These are phyloP conservation scores for Trichosporon sp. DNA, from an alignment of 1,284 basidiomycete species.

Conservation along the genomic window DNA sequence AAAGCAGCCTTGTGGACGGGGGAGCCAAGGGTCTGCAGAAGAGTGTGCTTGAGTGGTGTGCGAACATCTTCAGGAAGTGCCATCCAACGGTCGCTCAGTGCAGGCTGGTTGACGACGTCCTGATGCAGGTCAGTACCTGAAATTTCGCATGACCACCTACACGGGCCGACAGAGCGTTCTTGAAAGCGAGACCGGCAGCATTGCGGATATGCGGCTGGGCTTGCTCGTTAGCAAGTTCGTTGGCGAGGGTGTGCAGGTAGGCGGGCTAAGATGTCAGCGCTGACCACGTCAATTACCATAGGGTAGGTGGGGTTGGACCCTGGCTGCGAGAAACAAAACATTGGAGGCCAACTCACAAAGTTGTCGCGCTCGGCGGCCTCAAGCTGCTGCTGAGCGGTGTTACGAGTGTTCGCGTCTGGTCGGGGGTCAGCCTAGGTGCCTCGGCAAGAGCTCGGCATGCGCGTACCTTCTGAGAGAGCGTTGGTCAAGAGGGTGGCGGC, in stretches of 20 bases:
- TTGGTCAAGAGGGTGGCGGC: slow-evolving; percentile 81
- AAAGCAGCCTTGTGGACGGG: slow-evolving; percentile 68
- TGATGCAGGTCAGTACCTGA: slow-evolving; percentile 42
- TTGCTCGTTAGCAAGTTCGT: slow-evolving; percentile 71
- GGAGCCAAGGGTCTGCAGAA: slow-evolving; percentile 77
- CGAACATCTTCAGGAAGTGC: slow-evolving; percentile 64
- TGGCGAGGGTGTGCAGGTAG: slow-evolving; percentile 81
- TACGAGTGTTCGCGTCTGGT: slow-evolving; percentile 75
- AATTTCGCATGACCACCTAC: slow-evolving; percentile 55
- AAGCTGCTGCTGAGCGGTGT: slow-evolving; percentile 80
- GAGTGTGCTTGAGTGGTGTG: slow-evolving; percentile 80
- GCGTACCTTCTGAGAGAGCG: slow-evolving; percentile 79
- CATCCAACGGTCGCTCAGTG: slow-evolving; percentile 77
- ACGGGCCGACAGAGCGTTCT: slow-evolving; percentile 87
- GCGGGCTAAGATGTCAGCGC: slow-evolving; percentile 59
- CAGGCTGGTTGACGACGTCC: slow-evolving; percentile 73
- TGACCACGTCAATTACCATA: slow-evolving; percentile 1
- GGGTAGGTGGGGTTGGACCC: slow-evolving; percentile 1
- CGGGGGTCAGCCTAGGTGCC: slow-evolving; percentile 22
- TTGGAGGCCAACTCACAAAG: slow-evolving; percentile 59
- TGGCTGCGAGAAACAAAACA: slow-evolving; percentile 1
- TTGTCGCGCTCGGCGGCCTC: slow-evolving; percentile 77
- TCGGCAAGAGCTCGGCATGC: slow-evolving; percentile 19
- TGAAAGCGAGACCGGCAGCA: slow-evolving; percentile 92
- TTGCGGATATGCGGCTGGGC: slow-evolving; percentile 75